Evolutionary conservation across 352 stramenopile genomes (phyloP).

Genomic region (Globisporangium lucens): DNA sequence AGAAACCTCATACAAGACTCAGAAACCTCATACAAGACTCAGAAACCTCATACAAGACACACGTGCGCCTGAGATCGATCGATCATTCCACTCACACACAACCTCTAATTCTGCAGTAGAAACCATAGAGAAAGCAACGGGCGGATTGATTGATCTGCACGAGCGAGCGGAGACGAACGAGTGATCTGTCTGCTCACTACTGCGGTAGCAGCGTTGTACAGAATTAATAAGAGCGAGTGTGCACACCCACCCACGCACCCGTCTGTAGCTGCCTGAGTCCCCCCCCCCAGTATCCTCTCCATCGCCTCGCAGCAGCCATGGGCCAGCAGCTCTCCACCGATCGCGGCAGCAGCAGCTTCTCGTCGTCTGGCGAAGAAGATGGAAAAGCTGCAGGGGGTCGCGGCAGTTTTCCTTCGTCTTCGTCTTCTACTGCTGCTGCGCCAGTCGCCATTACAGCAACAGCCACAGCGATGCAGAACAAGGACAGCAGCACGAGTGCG

Average conservation of each 20-base stretch:
- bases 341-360: slow-evolving; percentile 19
- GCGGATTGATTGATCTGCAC: not conserved
- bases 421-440: not conserved
- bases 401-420: slow-evolving; percentile 13
- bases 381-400: not conserved
- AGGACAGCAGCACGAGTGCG: slow-evolving; percentile 3
- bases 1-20: too few species aligned
- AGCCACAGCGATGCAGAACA: not conserved
- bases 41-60: too few species aligned
- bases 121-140: not conserved
- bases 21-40: too few species aligned
- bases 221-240: not conserved
- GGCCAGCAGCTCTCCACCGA: slow-evolving; percentile 30
- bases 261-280: not conserved
- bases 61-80: not conserved
- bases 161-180: not conserved
- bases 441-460: not conserved
- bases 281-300: not conserved
- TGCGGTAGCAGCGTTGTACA: not conserved
- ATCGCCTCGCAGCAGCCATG: slow-evolving; percentile 19
- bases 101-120: not conserved
- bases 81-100: not conserved
- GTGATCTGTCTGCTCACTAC: not conserved
- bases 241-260: not conserved
- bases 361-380: slow-evolving; percentile 7